Percentiles rank a stretch among this genome's conserved stretches.
These are phyloP conservation scores for Aureobasidium sp. DNA, from an alignment of 2,329 filamentous ascomycete species.

Conservation along the genomic window DNA sequence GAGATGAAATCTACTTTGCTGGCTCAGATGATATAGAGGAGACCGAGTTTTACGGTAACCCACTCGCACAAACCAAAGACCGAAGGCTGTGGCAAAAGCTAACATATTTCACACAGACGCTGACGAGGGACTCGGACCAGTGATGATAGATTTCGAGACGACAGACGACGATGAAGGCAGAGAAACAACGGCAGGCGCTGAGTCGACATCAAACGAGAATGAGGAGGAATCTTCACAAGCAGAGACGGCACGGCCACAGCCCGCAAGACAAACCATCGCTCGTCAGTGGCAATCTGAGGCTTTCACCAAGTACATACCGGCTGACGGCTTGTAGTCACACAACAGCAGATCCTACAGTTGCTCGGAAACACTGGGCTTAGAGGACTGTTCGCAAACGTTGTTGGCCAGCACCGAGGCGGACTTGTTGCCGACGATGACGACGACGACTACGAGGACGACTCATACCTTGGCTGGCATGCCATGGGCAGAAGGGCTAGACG, in stretches of 20 bases:
- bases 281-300: constrained; percentile 19
- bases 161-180: constrained; percentile 26
- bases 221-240: constrained; percentile 29
- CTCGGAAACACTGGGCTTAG: constrained; percentile 46
- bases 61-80: constrained; percentile 22
- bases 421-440: constrained; percentile 28
- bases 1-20: constrained; percentile 23
- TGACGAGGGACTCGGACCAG: constrained; percentile 30
- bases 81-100: constrained; percentile 21
- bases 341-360: constrained; percentile 45
- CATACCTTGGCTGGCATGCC: constrained; percentile 29
- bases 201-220: constrained; percentile 17
- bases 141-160: constrained; percentile 34
- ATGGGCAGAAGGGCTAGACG: constrained; percentile 38
- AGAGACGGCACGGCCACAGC: constrained; percentile 20
- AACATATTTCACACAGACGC: constrained; percentile 25
- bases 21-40: constrained; percentile 30
- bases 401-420: constrained; percentile 20
- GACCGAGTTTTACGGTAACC: constrained; percentile 28
- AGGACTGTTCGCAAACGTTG: constrained; percentile 37
- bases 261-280: constrained; percentile 22
- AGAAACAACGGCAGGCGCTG: constrained; percentile 17
- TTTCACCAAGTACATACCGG: constrained; percentile 5
- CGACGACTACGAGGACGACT: constrained; percentile 33
- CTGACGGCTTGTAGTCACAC: constrained; percentile 31